Base-by-base conservation (phyloP, 768 basidiomycete species). In the Trametes elegans region DNA sequence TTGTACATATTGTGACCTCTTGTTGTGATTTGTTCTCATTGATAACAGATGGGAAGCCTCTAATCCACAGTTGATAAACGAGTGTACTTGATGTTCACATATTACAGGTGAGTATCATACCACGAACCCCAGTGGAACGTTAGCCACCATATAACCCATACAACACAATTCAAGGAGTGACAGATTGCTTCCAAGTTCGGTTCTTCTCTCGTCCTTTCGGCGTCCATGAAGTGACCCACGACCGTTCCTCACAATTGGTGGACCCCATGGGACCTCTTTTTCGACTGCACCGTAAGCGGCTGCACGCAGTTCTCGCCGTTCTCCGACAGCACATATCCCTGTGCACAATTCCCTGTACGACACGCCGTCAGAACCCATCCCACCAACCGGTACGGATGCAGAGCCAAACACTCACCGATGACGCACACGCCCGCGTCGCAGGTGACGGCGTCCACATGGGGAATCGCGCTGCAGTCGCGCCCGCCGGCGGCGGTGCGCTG, bases 381-480 rank as follows among this genome's bases (percentile, higher is more conserved):
- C n/a, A n/a, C 41, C 3, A 14, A 13, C 23, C 14, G 23, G 2
- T 26, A 6, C 18, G 10, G 11, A 7, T 42, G 2, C 1, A 5
- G 1, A 5, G 2, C 2, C 18, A 3, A 14, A 29, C 6, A 68
- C 66, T 64, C 63, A 75, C 75, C 65, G 48, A 78, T 72, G 23
- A 69, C 31, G 60, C 77, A 79, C 27, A 60, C 38, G 9, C 74
- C 71, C 10, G 57, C 55, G 2, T 57, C 53, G 64, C 76, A 77
- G 7, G 62, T 55, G 14, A 78, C 74, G 4, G 62, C 52, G 46
- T 71, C 68, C 8, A 74, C 73, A 43, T 73, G 65, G 16, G 73
- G 70, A 56, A 78, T 77, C 8, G 66, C 64, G 49, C 73, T 76
- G 64, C 78, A 79, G 63, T 78, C 77, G 34, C 74, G 60, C 1